Evolutionary conservation across 306 rosid species (phyloP).

Genomic region (Trifolium fragiferum): DNA sequence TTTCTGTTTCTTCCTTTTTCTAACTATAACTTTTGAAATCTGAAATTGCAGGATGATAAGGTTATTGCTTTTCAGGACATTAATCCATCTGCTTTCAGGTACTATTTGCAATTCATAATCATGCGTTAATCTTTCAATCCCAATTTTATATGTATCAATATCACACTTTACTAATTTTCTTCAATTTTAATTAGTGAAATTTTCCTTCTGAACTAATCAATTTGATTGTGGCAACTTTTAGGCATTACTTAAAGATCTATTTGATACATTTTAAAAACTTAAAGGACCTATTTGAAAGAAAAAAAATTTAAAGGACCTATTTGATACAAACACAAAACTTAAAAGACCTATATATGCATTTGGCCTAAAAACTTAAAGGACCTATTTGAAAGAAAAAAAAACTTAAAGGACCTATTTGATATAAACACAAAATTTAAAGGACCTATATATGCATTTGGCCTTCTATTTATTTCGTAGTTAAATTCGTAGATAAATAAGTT

Average conservation of each 20-base stretch:
- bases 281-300: too few relatives aligned
- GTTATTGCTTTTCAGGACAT: conserved; percentile 67
- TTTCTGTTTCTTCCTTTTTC: conserved; percentile 6
- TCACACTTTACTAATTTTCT: neutral
- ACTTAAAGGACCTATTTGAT: too few relatives aligned
- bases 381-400: too few relatives aligned
- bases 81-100: conserved; percentile 73
- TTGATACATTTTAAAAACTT: too few relatives aligned
- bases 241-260: conserved; percentile 94
- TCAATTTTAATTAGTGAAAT: conserved; percentile 10
- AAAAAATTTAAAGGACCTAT: too few relatives aligned
- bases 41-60: conserved; percentile 59
- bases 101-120: conserved; percentile 6
- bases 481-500: too few relatives aligned
- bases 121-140: neutral
- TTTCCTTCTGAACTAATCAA: neutral
- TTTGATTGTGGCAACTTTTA: conserved; percentile 31
- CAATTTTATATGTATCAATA: neutral
- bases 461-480: too few relatives aligned
- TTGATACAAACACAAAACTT: too few relatives aligned
- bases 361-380: too few relatives aligned
- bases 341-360: too few relatives aligned
- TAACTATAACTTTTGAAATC: conserved; percentile 34
- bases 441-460: too few relatives aligned
- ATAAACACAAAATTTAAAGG: too few relatives aligned